Percentiles rank a stretch among this genome's conserved stretches.
These are phyloP conservation scores for Volvariella surrecta DNA, from an alignment of 1,284 basidiomycete species.

Conservation along the genomic window DNA sequence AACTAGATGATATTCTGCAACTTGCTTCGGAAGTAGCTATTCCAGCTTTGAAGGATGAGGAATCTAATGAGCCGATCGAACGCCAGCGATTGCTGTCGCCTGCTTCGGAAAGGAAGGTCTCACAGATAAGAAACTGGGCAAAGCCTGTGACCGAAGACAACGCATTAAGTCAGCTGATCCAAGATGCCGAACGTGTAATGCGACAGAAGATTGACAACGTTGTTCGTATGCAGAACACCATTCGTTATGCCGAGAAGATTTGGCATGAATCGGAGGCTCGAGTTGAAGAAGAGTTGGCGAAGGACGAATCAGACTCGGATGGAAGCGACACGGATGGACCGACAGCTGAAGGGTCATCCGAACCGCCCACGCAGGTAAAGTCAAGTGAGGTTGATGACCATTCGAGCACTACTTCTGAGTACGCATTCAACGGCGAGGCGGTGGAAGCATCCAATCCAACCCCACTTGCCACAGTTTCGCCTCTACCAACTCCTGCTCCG, in stretches of 20 bases:
- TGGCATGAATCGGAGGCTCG: constrained; percentile 96
- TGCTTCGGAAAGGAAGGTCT: constrained; percentile 77
- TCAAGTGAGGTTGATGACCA: constrained; percentile 38
- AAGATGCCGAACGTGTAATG: constrained; percentile 85
- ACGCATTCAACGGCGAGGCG: constrained; percentile 41
- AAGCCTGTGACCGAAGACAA: constrained; percentile 81
- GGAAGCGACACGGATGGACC: constrained; percentile 27
- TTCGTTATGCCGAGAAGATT: constrained; percentile 95
- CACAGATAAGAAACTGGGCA: constrained; percentile 76
- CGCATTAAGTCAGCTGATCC: constrained; percentile 74
- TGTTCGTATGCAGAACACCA: constrained; percentile 95
- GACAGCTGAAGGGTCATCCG: constrained; percentile 12
- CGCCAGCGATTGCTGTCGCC: constrained; percentile 86
- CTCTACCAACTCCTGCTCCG: constrained; percentile 33
- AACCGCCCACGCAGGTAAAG: constrained; percentile 8
- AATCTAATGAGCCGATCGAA: constrained; percentile 85
- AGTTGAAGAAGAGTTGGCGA: constrained; percentile 62
- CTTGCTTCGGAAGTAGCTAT: constrained; percentile 79
- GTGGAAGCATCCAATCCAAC: constrained; percentile 50
- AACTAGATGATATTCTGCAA: constrained; percentile 79
- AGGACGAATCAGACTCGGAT: constrained; percentile 33
- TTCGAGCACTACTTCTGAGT: constrained; percentile 57
- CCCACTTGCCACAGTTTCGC: constrained; percentile 57
- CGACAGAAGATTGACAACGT: constrained; percentile 93
- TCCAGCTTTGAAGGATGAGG: constrained; percentile 87